Evolutionary conservation across 108 stramenopile species (phyloP).

Genomic region (Mediolabrus comicus): DNA sequence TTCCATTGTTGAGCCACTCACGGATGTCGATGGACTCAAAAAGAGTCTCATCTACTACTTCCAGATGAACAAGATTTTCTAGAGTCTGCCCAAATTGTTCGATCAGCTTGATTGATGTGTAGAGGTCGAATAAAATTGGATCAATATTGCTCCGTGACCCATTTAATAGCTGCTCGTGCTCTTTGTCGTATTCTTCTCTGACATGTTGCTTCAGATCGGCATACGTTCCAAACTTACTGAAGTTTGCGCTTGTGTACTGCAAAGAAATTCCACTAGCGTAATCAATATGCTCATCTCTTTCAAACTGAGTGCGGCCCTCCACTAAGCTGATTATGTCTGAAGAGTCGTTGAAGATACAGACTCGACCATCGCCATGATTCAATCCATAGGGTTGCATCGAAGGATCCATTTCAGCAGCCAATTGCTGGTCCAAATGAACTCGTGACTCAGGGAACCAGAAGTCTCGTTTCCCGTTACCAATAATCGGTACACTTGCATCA

Average conservation of each 20-base stretch:
- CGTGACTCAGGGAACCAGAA: conserved; percentile 61
- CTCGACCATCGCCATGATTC: conserved; percentile 15
- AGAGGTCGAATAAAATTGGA: conserved; percentile 62
- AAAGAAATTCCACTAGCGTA: conserved; percentile 40
- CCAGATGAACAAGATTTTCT: conserved; percentile 28
- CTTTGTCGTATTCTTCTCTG: conserved; percentile 40
- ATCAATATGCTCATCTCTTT: conserved; percentile 15
- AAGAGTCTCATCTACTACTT: conserved; percentile 9
- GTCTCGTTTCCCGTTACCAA: conserved; percentile 52
- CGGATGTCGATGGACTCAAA: not conserved
- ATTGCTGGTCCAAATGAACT: conserved; percentile 22
- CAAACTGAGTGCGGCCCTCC: conserved; percentile 22
- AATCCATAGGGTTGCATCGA: conserved; percentile 38
- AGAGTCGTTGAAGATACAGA: conserved; percentile 36
- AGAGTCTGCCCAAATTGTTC: conserved; percentile 71
- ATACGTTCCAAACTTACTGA: conserved; percentile 47
- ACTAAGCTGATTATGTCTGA: conserved; percentile 20
- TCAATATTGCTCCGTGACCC: conserved; percentile 52
- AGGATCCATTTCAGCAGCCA: conserved; percentile 33
- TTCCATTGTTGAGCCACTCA: not conserved
- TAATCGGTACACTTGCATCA: conserved; percentile 17
- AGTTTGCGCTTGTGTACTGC: conserved; percentile 55
- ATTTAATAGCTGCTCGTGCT: conserved; percentile 33
- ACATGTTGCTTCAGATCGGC: conserved; percentile 48
- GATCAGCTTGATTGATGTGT: conserved; percentile 58